Evolutionary conservation across 805 yeast genomes (phyloP).

Genomic region (Saturnispora diversa): DNA sequence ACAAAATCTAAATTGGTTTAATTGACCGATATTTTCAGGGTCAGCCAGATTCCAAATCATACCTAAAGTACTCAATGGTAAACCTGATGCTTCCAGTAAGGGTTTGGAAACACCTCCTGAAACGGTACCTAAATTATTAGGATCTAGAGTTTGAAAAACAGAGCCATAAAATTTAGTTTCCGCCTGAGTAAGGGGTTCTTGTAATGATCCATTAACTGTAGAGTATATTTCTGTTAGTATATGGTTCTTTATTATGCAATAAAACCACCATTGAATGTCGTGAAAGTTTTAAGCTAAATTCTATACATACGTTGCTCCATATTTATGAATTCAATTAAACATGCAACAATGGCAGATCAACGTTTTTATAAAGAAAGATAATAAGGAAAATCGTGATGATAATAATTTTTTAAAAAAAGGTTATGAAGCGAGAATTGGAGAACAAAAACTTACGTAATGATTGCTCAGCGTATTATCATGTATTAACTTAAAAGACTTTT

Average conservation of each 20-base stretch:
- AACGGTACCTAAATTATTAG: slow-evolving; percentile 68
- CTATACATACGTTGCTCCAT: slow-evolving; percentile 11
- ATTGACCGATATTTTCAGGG: slow-evolving; percentile 73
- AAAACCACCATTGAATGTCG: too few species aligned
- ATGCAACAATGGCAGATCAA: background rate
- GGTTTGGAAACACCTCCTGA: slow-evolving; percentile 84
- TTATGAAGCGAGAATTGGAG: too few species aligned
- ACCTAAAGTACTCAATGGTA: slow-evolving; percentile 70
- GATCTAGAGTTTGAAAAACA: slow-evolving; percentile 71
- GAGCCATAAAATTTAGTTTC: slow-evolving; percentile 71
- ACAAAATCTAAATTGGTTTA: slow-evolving; percentile 73
- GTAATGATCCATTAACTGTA: slow-evolving; percentile 16
- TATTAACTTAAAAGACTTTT: too few species aligned
- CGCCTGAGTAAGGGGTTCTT: slow-evolving; percentile 49
- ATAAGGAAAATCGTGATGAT: too few species aligned
- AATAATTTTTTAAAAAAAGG: too few species aligned
- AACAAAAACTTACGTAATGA: background rate
- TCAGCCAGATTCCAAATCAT: slow-evolving; percentile 96
- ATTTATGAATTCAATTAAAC: background rate
- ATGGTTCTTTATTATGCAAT: too few species aligned
- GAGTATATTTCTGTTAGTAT: slow-evolving; percentile 4
- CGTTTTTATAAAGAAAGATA: too few species aligned
- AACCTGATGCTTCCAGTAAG: slow-evolving; percentile 76
- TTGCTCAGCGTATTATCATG: too few species aligned
- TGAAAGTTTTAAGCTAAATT: too few species aligned